These are phyloP conservation scores for Moelleriella libera DNA, from an alignment of 2,329 filamentous ascomycete genomes.

Conservation along the genomic window DNA sequence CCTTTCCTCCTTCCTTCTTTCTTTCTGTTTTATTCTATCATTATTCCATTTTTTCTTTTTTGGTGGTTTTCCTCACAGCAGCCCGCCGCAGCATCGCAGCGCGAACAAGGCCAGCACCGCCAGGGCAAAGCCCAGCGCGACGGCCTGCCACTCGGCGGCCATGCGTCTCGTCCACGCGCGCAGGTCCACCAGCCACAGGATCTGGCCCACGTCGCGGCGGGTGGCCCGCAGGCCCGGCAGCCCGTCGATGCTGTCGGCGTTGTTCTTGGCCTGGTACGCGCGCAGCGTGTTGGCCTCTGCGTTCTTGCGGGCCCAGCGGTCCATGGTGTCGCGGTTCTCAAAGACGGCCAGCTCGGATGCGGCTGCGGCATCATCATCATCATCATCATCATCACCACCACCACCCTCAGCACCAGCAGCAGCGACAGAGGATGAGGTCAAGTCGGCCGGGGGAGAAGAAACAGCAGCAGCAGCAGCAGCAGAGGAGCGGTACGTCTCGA, in stretches of 20 bases:
- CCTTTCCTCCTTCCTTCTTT: background rate
- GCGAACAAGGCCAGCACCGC: slow-evolving; percentile 9
- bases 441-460: too few species aligned
- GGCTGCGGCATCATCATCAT: too few species aligned
- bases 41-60: background rate
- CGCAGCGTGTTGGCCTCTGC: slow-evolving; percentile 33
- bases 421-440: too few species aligned
- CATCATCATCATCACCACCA: too few species aligned
- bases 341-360: slow-evolving; percentile 26
- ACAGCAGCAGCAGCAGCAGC: too few species aligned
- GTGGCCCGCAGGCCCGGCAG: slow-evolving; percentile 41
- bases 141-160: slow-evolving; percentile 15
- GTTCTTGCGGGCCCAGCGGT: slow-evolving; percentile 32
- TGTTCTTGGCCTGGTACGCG: slow-evolving; percentile 42
- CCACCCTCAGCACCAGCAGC: too few species aligned
- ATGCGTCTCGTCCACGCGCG: slow-evolving; percentile 12
- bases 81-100: slow-evolving; percentile 9
- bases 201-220: slow-evolving; percentile 32
- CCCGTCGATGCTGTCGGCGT: slow-evolving; percentile 42
- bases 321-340: slow-evolving; percentile 40
- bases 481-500: slow-evolving; percentile 14
- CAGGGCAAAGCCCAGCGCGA: slow-evolving; percentile 19
- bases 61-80: background rate
- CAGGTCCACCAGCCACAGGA: slow-evolving; percentile 26
- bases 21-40: background rate